Conservation (phyloP, 768 basidiomycete species). For the Lentinula guzmanii region DNA sequence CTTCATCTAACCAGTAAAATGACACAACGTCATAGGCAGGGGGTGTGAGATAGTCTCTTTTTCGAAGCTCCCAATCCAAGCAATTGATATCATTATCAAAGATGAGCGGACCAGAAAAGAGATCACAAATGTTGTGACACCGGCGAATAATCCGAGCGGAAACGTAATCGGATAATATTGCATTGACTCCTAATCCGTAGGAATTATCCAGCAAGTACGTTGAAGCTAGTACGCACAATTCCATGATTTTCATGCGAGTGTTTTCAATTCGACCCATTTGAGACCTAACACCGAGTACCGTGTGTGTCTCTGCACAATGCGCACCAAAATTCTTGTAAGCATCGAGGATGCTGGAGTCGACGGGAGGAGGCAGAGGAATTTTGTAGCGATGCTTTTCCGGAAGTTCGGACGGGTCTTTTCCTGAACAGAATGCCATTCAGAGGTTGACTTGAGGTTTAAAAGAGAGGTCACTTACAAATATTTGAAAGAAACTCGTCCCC, state of each 20-base stretch:
- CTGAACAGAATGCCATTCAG: too few species aligned
- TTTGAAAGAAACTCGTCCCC: slow-evolving; percentile 14
- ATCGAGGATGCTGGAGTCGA: not conserved
- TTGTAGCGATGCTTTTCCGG: not conserved
- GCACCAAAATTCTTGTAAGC: not conserved
- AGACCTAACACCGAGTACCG: not conserved
- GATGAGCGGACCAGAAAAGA: not conserved
- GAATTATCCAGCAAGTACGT: not conserved
- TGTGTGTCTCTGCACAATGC: not conserved
- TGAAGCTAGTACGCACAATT: not conserved
- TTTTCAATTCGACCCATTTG: not conserved
- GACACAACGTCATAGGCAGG: not conserved
- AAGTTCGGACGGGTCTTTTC: not conserved
- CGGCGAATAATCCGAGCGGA: not conserved
- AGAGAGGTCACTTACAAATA: slow-evolving; percentile 15
- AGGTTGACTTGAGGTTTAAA: too few species aligned
- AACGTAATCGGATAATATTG: not conserved
- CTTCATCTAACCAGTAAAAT: not conserved
- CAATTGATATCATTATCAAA: not conserved
- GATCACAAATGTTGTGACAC: not conserved
- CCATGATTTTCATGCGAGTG: not conserved
- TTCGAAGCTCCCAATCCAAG: not conserved
- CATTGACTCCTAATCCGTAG: not conserved
- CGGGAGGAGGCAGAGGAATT: not conserved
- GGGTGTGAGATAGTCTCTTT: too few species aligned